Evolutionary conservation across 331 rosid genomes (phyloP), one percentile per base, ranked within the genome.

Genomic region (Cydonia oblonga): DNA sequence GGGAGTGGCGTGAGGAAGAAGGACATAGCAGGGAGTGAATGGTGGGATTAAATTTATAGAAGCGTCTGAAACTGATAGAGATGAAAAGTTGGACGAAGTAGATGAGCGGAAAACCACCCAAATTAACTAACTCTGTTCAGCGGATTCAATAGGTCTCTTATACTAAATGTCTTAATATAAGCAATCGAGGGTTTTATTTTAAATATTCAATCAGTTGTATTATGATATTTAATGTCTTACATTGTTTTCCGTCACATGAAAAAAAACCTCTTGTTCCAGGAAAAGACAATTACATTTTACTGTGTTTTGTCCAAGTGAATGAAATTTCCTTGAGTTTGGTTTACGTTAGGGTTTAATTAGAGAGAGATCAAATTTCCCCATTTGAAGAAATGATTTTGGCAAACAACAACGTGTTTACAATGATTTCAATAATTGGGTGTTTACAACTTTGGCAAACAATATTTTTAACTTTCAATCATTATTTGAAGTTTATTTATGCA

Each of bases 21-120:
- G 54, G 20, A 18, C 9, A 6, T 6, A 40, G 60, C 22, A 24
- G 49, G 40, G 32, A 15, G 52, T 62, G 33, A 64, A 13, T 16
- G 70, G 64, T 44, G 68, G 35, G 23, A 12, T 29, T 67, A 3
- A 65, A 13, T 23, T 13, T 42, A 51, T 19, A n/a, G 15, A 16
- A 32, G 52, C 63, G 77, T 59, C 70, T 22, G 57, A 25, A 65
- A 3, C 15, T 42, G 18, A 12, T 16, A 10, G 9, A 4, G 46
- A 23, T 24, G 16, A 44, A 29, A 30, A 16, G 25, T 62, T 69
- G 72, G 96, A 69, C 81, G 78, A 76, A 81, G 96, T 84, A 23
- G 98, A 85, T 85, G 97, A 89, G 90, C 97, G 56, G 85, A 81
- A 85, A 87, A 83, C 89, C 63, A 72, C 84, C 90, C 6, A 78